Evolutionary conservation across 176 grass and related monocot genomes (phyloP).

Genomic region (Oryza australiensis): DNA sequence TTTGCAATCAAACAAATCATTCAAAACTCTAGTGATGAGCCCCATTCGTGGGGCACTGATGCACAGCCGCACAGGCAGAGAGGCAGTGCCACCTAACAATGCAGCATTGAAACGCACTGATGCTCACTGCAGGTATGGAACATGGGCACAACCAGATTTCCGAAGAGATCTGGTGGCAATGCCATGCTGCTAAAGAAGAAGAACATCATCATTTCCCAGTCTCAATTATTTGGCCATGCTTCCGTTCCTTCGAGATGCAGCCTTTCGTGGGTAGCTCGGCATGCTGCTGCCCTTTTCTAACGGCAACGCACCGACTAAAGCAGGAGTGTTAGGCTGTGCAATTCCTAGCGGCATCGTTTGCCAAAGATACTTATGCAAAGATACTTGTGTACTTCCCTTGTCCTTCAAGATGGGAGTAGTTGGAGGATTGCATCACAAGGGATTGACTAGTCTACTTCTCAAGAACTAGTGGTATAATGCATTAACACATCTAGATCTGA

Average conservation of each 20-base stretch:
- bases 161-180: slow-evolving; percentile 3
- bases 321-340: slow-evolving; percentile 22
- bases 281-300: slow-evolving; percentile 32
- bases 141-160: background rate
- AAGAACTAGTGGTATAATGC: background rate
- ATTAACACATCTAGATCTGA: background rate
- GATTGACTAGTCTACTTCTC: background rate
- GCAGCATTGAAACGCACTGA: slow-evolving; percentile 17
- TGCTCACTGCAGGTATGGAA: background rate
- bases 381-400: slow-evolving; percentile 27
- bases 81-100: background rate
- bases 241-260: slow-evolving; percentile 1
- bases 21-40: background rate
- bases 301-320: slow-evolving; percentile 27
- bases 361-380: background rate
- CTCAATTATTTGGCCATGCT: slow-evolving; percentile 12
- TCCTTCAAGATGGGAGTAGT: background rate
- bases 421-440: slow-evolving; percentile 29
- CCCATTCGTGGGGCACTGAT: background rate
- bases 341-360: background rate
- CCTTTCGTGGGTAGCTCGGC: slow-evolving; percentile 15
- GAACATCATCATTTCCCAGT: slow-evolving; percentile 19
- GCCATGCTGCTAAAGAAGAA: background rate
- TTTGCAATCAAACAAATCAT: background rate
- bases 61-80: background rate